These are phyloP conservation scores for Rhodotorula sp. DNA, from an alignment of 1,284 basidiomycete genomes.

Conservation along the genomic window DNA sequence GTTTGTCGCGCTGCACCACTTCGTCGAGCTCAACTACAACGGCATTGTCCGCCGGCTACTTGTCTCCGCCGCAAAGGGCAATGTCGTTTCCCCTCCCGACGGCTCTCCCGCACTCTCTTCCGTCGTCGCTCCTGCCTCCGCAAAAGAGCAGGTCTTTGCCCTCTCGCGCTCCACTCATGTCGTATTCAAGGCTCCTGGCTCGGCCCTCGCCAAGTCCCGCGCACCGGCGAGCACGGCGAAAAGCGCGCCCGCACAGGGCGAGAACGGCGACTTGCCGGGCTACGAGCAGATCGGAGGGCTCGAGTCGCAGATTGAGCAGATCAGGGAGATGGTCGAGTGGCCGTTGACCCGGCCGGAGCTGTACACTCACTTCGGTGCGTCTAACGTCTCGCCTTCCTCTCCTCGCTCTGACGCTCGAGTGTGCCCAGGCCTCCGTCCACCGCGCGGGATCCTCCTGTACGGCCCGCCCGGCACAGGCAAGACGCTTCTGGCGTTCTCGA, in stretches of 20 bases:
- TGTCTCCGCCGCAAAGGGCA: conserved; percentile 56
- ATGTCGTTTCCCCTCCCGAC: background rate
- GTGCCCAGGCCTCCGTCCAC: conserved; percentile 73
- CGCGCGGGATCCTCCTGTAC: conserved; percentile 83
- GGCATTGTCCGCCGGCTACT: conserved; percentile 60
- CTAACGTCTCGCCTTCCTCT: background rate
- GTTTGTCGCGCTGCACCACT: conserved; percentile 66
- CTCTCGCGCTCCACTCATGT: conserved; percentile 27
- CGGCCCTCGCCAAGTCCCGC: conserved; percentile 9
- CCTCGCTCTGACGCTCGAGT: background rate
- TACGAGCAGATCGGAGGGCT: conserved; percentile 82
- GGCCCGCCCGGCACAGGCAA: conserved; percentile 94
- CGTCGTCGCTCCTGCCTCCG: conserved; percentile 50
- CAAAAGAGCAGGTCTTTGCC: conserved; percentile 35
- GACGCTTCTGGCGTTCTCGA: conserved; percentile 86
- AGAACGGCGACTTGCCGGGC: conserved; percentile 42
- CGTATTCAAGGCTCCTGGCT: conserved; percentile 28
- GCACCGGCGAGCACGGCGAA: conserved; percentile 39
- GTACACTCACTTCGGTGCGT: conserved; percentile 79
- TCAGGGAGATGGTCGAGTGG: conserved; percentile 91
- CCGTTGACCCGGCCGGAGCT: conserved; percentile 87
- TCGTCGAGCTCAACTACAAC: conserved; percentile 67
- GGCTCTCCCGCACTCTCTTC: conserved; percentile 22
- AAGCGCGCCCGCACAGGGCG: background rate
- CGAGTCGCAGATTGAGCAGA: conserved; percentile 80